phyloP scores from a whole-genome alignment of 1,139 yeast genomes.

The Sugiyamaella pinicola region DNA sequence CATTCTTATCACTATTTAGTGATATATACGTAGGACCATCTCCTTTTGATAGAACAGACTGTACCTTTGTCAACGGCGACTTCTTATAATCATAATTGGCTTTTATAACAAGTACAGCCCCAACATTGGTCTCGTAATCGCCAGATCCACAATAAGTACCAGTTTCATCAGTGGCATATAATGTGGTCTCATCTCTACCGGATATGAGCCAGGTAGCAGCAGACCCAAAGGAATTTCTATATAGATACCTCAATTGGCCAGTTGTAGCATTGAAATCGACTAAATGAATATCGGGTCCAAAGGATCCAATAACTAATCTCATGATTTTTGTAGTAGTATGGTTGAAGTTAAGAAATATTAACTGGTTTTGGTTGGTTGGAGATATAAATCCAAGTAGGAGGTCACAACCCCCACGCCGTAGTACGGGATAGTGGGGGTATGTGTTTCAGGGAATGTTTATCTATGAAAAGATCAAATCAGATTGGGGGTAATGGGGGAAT shows the following conservation, averaged over 20 bases:
- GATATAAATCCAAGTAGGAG: neutral
- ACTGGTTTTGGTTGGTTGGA: neutral
- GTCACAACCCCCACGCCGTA: slow-evolving; percentile 1
- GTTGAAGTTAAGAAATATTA: neutral
- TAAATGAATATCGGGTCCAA: slow-evolving; percentile 20
- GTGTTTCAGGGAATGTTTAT: neutral
- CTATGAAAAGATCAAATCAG: neutral
- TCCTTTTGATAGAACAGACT: slow-evolving; percentile 20
- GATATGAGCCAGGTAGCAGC: slow-evolving; percentile 21
- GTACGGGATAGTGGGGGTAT: neutral
- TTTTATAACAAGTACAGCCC: slow-evolving; percentile 18
- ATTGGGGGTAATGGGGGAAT: neutral
- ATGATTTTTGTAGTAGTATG: slow-evolving; percentile 1
- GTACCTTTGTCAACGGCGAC: slow-evolving; percentile 15
- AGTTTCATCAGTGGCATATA: slow-evolving; percentile 22
- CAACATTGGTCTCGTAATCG: slow-evolving; percentile 17
- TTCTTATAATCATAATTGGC: slow-evolving; percentile 9
- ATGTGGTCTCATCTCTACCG: slow-evolving; percentile 5
- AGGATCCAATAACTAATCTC: slow-evolving; percentile 23
- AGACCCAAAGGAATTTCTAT: slow-evolving; percentile 17
- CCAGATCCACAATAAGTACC: slow-evolving; percentile 19
- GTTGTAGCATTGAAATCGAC: slow-evolving; percentile 19
- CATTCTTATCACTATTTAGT: slow-evolving; percentile 3
- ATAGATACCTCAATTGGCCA: slow-evolving; percentile 6
- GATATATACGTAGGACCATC: slow-evolving; percentile 22